Base-by-base conservation (phyloP, 2,329 filamentous ascomycete species). In the Claviceps sp. region DNA sequence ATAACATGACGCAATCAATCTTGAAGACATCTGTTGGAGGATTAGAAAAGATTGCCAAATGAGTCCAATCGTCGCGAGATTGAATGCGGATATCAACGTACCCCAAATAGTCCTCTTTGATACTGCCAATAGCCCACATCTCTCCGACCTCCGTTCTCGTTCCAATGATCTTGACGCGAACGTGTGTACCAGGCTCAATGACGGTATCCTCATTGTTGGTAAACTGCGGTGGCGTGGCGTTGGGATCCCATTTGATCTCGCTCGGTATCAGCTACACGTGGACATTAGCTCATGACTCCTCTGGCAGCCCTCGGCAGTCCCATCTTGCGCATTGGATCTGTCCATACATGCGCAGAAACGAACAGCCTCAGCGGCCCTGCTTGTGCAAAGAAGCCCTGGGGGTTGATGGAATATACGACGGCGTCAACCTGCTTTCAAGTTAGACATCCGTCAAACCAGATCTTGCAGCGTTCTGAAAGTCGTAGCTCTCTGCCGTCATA, bases 91-190 rank as follows among this genome's bases (percentile, higher is more conserved):
- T 22, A n/a, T n/a, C 8, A 46, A 50, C 63, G 46, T 74, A 84
- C 82, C 82, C 82, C 42, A 85, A 74, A 62, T 83, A 85, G 63
- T 85, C 82, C 64, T 85, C 91, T 71, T 95, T 95, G 72, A 98
- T 96, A 60, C 88, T 97, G 55, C 90, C 93, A 67, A 98, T 95
- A 40, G 91, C 93, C 77, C 86, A 96, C 79, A 98, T 95, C 66
- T 88, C 85, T 56, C 88, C 88, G 50, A 97, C 88, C 67, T 97
- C 93, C 57, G 87, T 90, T 69, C 94, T 82, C 49, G 91, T 86
- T 69, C 93, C 93, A 61, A 96, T 88, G 57, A 98, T 84, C 72
- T 96, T 96, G 58, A 97, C 81, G 47, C 93, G 86, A 57, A 98
- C 82, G 61, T 95, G 91, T 16, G 90, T 94, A 47, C 89, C 88